A percentile compares a stretch with the other conserved stretches of the same genome.
These are phyloP conservation scores for Corniculantispora saksenae DNA, from an alignment of 2,329 filamentous ascomycete genomes.

Conservation along the genomic window DNA sequence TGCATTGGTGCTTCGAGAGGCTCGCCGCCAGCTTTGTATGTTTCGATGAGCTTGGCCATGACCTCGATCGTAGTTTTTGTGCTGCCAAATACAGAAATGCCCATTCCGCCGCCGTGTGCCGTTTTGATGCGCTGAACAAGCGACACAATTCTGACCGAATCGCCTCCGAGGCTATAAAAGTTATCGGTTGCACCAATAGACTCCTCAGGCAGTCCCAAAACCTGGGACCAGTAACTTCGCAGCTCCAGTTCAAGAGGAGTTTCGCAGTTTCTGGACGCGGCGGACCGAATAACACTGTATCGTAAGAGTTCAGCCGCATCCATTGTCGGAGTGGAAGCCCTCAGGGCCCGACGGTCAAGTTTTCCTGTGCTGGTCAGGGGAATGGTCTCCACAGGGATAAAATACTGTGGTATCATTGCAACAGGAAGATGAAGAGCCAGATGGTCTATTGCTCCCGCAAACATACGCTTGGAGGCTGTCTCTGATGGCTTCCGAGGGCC, in stretches of 20 bases:
- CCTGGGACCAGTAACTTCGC: conserved; percentile 14
- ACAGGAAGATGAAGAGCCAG: neutral
- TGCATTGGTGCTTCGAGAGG: neutral
- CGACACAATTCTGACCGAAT: conserved; percentile 26
- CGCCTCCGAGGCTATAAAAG: conserved; percentile 26
- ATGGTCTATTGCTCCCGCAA: neutral
- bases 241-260: conserved; percentile 11
- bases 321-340: neutral
- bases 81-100: neutral
- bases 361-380: neutral
- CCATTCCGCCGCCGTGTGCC: neutral
- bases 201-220: conserved; percentile 16
- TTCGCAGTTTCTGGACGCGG: neutral
- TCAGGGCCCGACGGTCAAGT: neutral
- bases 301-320: neutral
- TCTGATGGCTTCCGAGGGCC: neutral
- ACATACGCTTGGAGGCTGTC: neutral
- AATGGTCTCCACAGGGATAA: neutral
- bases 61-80: neutral
- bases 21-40: neutral
- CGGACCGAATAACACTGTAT: neutral
- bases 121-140: conserved; percentile 18
- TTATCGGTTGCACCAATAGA: conserved; percentile 24
- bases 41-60: neutral
- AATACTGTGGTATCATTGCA: neutral